Base-by-base conservation (phyloP, 2,329 filamentous ascomycete species). In the Microsporum ferrugineum region DNA sequence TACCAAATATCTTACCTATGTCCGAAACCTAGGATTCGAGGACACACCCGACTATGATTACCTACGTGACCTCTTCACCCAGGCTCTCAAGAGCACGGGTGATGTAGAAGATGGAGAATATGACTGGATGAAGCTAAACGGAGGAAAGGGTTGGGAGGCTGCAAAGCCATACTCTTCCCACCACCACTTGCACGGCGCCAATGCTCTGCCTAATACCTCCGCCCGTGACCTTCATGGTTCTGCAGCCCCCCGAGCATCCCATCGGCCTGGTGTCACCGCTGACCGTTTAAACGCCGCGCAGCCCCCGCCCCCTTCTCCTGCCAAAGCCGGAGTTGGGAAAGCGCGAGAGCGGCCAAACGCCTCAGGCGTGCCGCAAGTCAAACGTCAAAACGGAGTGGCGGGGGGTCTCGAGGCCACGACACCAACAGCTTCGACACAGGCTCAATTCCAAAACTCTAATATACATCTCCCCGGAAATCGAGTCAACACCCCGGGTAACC, bases 11-110 rank as follows among this genome's bases (percentile, higher is more conserved):
- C 80, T 99, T 61, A 95, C 87, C 67, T 97, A 99, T 70, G 94
- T 97, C 61, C 89, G 94, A 66, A 97, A 97, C 76, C 86, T 99
- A 57, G 94, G 94, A 62, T 99, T 99, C 72, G 94, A 99, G 77
- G 94, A 99, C 71, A 96, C 91, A 0, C 94, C 94, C 33, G 94
- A 99, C 77, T 99, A 99, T 78, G 94, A 97, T 74, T 96, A 96
- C 76, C 84, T 97, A 62, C 88, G 94, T 57, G 92, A 96, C 71
- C 85, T 99, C 61, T 96, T 99, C 79, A 96, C 92, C 0, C 89
- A 96, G 76, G 90, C 92, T 23, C 82, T 97, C 65, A 96, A 96
- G 83, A 92, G 91, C 73, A 88, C 88, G 1, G 91, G 91, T 61
- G 91, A 96, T 69, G 87, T 96, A 6, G 94, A 97, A 73, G 94